Conservation (phyloP, 2,329 filamentous ascomycete genomes). For the Colletotrichum orchidophilum region DNA sequence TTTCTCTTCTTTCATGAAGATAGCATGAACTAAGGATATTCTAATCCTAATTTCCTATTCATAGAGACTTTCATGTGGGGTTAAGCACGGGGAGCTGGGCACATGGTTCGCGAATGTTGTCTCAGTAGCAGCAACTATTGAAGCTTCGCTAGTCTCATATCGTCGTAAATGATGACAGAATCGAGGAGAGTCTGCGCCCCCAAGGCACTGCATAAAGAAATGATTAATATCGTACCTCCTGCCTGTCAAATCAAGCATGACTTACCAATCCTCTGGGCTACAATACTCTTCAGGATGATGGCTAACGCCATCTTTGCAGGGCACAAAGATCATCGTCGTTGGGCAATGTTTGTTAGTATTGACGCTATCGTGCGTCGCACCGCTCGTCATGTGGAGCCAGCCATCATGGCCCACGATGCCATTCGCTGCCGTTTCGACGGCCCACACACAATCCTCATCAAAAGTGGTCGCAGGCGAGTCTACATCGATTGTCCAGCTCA, state of each 20-base stretch:
- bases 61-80: no score
- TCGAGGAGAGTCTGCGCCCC: constrained; percentile 36
- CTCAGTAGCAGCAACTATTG: no score
- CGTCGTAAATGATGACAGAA: constrained; percentile 36
- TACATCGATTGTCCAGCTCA: constrained; percentile 70
- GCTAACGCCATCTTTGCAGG: constrained; percentile 69
- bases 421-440: constrained; percentile 68
- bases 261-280: constrained; percentile 63
- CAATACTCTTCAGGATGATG: constrained; percentile 73
- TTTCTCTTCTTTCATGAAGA: no score
- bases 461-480: constrained; percentile 71
- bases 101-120: no score
- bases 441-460: constrained; percentile 72
- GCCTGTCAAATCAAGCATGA: neutral
- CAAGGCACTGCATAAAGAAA: constrained; percentile 22
- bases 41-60: no score
- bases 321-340: constrained; percentile 77
- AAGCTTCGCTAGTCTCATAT: neutral
- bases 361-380: constrained; percentile 61
- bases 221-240: neutral
- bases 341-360: constrained; percentile 67
- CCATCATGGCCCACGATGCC: constrained; percentile 62
- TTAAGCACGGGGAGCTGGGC: no score
- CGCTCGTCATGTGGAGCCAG: constrained; percentile 49
- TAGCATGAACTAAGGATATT: no score